Evolutionary conservation across 768 basidiomycete species (phyloP).

Genomic region (Agaricus blazei): DNA sequence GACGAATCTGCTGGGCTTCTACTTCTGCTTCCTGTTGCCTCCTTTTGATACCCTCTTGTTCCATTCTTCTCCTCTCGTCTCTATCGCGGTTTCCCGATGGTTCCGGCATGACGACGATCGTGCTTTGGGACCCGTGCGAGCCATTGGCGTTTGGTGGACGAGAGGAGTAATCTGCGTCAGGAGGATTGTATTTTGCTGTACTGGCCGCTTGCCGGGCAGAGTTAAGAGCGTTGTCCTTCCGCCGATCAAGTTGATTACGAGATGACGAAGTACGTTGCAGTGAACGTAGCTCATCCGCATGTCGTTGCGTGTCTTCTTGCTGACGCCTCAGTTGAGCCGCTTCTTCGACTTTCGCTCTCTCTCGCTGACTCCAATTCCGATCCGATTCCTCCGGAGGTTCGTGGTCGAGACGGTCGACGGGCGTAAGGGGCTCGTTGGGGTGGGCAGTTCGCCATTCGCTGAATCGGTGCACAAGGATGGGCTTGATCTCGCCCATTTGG

Average conservation of each 20-base stretch:
- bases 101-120: conserved; percentile 21
- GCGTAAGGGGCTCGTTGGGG: conserved; percentile 25
- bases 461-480: conserved; percentile 55
- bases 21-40: conserved; percentile 59
- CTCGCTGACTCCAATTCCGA: conserved; percentile 16
- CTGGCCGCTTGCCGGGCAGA: conserved; percentile 12
- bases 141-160: conserved; percentile 21
- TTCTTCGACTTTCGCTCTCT: conserved; percentile 28
- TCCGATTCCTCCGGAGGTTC: conserved; percentile 20
- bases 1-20: conserved; percentile 39
- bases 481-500: conserved; percentile 60
- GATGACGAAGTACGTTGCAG: conserved; percentile 11
- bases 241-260: conserved; percentile 9
- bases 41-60: conserved; percentile 52
- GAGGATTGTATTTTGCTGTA: conserved; percentile 4
- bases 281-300: conserved; percentile 30
- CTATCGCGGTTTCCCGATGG: conserved; percentile 21
- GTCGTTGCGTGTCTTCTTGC: conserved; percentile 22
- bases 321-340: conserved; percentile 32
- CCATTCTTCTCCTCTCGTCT: conserved; percentile 35
- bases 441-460: conserved; percentile 52
- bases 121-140: conserved; percentile 20
- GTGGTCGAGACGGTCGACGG: conserved; percentile 19
- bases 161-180: conserved; percentile 23
- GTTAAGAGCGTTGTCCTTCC: conserved; percentile 19